A percentile compares a stretch with the other conserved stretches of the same genome.
Evolutionary conservation across 2,329 filamentous ascomycete species (phyloP).

Genomic region (Helotiales sp.): DNA sequence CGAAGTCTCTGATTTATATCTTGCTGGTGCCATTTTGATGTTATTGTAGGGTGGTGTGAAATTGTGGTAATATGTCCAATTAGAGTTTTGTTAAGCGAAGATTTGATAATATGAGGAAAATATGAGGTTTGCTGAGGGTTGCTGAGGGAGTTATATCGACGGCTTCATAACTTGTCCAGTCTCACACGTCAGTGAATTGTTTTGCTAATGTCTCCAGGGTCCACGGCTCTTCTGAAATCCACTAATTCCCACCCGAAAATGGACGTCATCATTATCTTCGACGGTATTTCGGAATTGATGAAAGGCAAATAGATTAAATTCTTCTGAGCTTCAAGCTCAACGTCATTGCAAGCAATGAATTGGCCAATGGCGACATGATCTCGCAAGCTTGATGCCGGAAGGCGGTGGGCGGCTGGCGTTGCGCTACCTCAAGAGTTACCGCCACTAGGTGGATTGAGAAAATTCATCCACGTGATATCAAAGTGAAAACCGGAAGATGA

Average conservation of each 20-base stretch:
- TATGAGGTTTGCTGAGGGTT: not conserved
- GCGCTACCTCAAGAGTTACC: too few species aligned
- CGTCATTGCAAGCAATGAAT: not conserved
- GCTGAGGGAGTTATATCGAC: too few species aligned
- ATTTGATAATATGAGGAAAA: not conserved
- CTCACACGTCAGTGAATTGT: not conserved
- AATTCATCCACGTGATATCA: too few species aligned
- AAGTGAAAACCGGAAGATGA: too few species aligned
- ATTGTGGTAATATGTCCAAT: too few species aligned
- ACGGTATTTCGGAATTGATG: not conserved
- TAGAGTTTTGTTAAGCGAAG: not conserved
- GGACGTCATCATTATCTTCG: not conserved
- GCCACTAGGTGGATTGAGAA: too few species aligned
- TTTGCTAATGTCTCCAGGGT: not conserved
- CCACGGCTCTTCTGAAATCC: not conserved
- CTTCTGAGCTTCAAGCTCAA: not conserved
- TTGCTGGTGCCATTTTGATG: constrained; percentile 22
- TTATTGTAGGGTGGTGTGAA: not conserved
- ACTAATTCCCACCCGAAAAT: not conserved
- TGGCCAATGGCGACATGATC: not conserved
- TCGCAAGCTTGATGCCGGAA: too few species aligned
- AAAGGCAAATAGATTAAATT: not conserved
- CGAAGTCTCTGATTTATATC: constrained; percentile 27
- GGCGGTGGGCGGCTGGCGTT: too few species aligned
- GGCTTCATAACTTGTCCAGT: not conserved